phyloP scores from a whole-genome alignment of 495 filamentous ascomycete species.

The Pseudevernia furfuracea region DNA sequence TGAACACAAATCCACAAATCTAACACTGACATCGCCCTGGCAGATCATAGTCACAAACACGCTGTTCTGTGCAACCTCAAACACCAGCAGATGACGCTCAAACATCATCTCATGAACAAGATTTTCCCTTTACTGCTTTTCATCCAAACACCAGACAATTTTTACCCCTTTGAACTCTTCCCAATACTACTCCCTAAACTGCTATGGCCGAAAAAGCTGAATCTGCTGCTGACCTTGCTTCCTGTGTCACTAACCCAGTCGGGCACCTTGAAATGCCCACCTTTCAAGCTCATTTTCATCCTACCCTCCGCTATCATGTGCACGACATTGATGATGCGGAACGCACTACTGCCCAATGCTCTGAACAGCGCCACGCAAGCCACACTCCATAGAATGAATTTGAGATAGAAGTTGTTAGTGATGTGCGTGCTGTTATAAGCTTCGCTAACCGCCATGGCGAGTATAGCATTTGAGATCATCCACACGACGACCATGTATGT shows the following conservation, averaged over 20 bases:
- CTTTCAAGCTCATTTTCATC: constrained; percentile 50
- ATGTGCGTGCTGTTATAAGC: constrained; percentile 64
- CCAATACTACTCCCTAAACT: constrained; percentile 31
- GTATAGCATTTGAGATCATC: constrained; percentile 85
- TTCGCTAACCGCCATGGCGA: constrained; percentile 92
- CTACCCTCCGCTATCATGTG: constrained; percentile 81
- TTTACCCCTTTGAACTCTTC: constrained; percentile 20
- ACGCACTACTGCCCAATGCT: constrained; percentile 71
- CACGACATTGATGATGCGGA: constrained; percentile 71
- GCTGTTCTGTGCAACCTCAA: background rate
- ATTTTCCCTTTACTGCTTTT: background rate
- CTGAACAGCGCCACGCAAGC: constrained; percentile 78
- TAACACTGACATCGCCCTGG: background rate
- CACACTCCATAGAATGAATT: constrained; percentile 88
- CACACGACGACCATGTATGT: constrained; percentile 98
- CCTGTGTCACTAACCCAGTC: constrained; percentile 32
- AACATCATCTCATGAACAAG: background rate
- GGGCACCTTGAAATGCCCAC: constrained; percentile 24
- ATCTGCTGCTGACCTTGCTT: constrained; percentile 29
- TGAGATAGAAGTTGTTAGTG: constrained; percentile 79
- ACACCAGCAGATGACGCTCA: constrained; percentile 4
- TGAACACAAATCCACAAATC: background rate
- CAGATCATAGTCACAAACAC: background rate
- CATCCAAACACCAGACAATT: background rate
- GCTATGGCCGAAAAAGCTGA: constrained; percentile 26